Evolutionary conservation across 2,329 filamentous ascomycete species (phyloP), one percentile per base, ranked within the genome.

Genomic region (Nannizziopsis barbatae): DNA sequence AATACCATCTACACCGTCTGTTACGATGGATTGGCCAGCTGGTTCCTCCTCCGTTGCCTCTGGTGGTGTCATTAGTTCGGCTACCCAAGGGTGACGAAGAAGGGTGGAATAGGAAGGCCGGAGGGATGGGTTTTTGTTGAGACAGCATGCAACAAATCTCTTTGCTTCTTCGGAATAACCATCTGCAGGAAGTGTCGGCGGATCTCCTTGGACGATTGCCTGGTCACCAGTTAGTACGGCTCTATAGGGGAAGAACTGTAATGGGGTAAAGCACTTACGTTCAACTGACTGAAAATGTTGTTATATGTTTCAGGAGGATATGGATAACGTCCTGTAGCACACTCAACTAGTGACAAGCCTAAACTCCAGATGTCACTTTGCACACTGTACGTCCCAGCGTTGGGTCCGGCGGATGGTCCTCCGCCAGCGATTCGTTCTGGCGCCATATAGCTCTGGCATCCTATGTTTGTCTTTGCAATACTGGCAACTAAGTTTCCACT

Each of bases 381-480:
- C 35, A 98, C 92, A 63, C 86, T 94, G 67, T 98, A 98, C 2
- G 90, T 94, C 49, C 90, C 90, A 49, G 77, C 76, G 50, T 80
- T 78, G 14, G 81, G 74, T 20, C 83, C 83, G 3, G 79, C 75
- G 53, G 83, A 77, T 50, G 85, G 80, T 60, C 88, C 80, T 17
- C 84, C 84, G 42, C 86, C 87, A 7, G 87, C 87, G 59, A 98
- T 98, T 55, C 92, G 75, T 66, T 98, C 92, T 0, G 92, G 92
- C 0, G 92, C 92, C 92, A 98, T 98, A 70, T 98, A 98, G 62
- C 89, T 95, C 69, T 98, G 92, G 61, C 92, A 98, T 35, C 92
- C 92, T 60, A 98, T 98, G 63, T 98, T 98, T 22, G 92, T 98
- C 69, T 93, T 95, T 45, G 92, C 92, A 59, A 96, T 96, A 70